Evolutionary conservation across 257 asterid genomes (phyloP), one percentile per base, ranked within the genome.

Genomic region (Dorcoceras hygrometricum): DNA sequence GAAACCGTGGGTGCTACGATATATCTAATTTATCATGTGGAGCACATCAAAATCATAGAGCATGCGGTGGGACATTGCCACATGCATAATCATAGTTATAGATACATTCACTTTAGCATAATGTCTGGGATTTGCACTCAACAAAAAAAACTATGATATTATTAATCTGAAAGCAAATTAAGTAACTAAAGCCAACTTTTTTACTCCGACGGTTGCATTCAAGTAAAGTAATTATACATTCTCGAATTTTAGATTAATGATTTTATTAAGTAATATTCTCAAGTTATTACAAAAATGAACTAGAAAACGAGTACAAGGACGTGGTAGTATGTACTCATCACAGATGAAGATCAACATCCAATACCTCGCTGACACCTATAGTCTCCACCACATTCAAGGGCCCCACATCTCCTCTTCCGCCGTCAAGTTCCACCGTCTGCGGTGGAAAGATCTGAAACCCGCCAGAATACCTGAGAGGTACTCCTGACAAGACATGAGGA

Each of bases 341-440:
- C 22, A 89, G 79, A 76, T 86, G 96, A 9, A 89, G 90, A 81
- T 89, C 96, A 57, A 89, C 83, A 22, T 89, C 91, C 80, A 85
- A 66, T 59, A 73, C 90, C 31, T 89, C 83, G 8, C 57, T 59
- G 63, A 32, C 78, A 73, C 72, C 88, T 36, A 79, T 64, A 68
- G 23, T 3, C 56, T 31, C 61, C 36, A 39, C 58, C 29, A 70
- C 63, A 29, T 28, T 65, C 23, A 78, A 28, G 27, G 76, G 78
- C 19, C 78, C 82, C 57, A 70, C 79, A 12, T 66, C 78, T 6
- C 60, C 81, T 5, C 48, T 75, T 31, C 71, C 76, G 7, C 59
- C 76, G 6, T 59, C 66, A 36, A 34, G 39, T 58, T 8, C 66
- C 6, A 9, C 39, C 63, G 60, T 79, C 27, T 59, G 80, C 16